Conservation (phyloP, 371 early-diverging fungal species). For the Basidiobolus heterosporus region DNA sequence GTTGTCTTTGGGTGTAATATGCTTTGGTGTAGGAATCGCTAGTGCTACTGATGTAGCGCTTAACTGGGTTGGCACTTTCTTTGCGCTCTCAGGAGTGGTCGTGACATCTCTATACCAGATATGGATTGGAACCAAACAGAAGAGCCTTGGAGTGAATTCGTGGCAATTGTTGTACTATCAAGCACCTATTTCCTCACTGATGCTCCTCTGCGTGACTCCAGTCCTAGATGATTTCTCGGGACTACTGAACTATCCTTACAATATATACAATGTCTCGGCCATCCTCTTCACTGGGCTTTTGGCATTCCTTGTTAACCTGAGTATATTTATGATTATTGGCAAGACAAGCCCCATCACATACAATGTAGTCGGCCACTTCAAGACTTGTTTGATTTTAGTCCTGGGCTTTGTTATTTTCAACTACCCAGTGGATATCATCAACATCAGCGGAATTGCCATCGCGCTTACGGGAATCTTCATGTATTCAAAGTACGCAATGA, state of each 20-base stretch:
- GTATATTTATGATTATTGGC: constrained; percentile 13
- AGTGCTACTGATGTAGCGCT: constrained; percentile 12
- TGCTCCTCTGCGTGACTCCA: constrained; percentile 8
- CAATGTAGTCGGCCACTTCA: constrained; percentile 15
- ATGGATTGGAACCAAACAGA: constrained; percentile 15
- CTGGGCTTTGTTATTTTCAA: constrained; percentile 10
- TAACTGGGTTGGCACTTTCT: constrained; percentile 10
- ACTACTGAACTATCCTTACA: constrained; percentile 4
- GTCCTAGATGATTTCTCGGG: constrained; percentile 11
- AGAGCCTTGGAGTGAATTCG: constrained; percentile 10
- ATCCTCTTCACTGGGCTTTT: constrained; percentile 7
- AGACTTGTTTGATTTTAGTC: constrained; percentile 5
- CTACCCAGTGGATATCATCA: constrained; percentile 5
- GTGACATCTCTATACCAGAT: constrained; percentile 14
- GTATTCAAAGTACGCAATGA: not conserved
- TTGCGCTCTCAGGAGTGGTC: constrained; percentile 11
- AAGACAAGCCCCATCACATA: constrained; percentile 10
- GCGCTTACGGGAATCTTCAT: not conserved
- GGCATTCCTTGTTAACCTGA: constrained; percentile 14
- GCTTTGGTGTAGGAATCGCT: constrained; percentile 12
- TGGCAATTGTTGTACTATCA: constrained; percentile 13
- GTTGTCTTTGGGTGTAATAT: constrained; percentile 8
- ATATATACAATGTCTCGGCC: not conserved
- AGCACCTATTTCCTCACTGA: constrained; percentile 12
- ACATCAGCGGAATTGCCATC: constrained; percentile 5